Evolutionary conservation across 768 basidiomycete species (phyloP).

Genomic region (Leccinellum rugosiceps): DNA sequence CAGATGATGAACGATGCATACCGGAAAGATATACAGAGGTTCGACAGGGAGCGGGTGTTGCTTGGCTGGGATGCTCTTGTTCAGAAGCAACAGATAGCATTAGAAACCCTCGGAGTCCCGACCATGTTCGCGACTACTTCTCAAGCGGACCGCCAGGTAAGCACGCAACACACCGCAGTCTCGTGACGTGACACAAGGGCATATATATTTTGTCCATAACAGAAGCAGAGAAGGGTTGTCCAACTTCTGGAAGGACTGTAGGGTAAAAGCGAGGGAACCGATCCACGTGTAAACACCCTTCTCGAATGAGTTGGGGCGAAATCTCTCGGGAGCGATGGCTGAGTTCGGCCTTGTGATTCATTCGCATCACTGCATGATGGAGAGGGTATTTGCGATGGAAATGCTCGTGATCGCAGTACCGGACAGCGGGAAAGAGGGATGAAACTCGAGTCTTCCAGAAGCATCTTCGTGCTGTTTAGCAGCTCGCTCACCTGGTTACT

Average conservation of each 20-base stretch:
- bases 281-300: constrained; percentile 3
- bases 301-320: background rate
- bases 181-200: background rate
- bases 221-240: constrained; percentile 72
- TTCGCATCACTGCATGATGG: background rate
- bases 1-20: constrained; percentile 67
- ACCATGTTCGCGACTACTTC: constrained; percentile 62
- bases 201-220: constrained; percentile 8
- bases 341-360: background rate
- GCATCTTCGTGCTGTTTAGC: constrained; percentile 13
- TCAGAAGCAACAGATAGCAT: constrained; percentile 61
- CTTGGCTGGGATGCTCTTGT: constrained; percentile 77
- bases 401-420: background rate
- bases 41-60: constrained; percentile 67
- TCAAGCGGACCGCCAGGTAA: constrained; percentile 54
- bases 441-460: constrained; percentile 1
- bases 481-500: background rate
- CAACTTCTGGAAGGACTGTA: constrained; percentile 59
- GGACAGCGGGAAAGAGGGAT: constrained; percentile 3
- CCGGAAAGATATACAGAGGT: constrained; percentile 60
- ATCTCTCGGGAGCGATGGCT: background rate
- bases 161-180: constrained; percentile 11
- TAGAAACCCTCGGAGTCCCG: constrained; percentile 63
- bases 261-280: constrained; percentile 11
- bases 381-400: background rate